Base-by-base conservation (phyloP, 176 grass and related monocot genomes). In the Coix lacrymajobi region DNA sequence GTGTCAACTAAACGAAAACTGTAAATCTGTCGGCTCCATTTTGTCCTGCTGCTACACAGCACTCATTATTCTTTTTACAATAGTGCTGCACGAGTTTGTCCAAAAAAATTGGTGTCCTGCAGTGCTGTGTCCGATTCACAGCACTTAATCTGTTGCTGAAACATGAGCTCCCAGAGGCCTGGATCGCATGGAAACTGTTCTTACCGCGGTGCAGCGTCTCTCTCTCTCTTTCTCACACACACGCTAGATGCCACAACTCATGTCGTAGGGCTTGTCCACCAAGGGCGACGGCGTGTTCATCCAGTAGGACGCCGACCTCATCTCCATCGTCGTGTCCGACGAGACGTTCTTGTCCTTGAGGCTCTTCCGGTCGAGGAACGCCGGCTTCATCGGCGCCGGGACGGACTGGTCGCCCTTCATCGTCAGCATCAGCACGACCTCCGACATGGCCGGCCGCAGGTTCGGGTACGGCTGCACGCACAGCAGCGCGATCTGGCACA, bases 331-430 rank as follows among this genome's bases (percentile, higher is more conserved):
- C 30, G 84, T 87, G 39, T 90, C 74, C 4, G 81, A 75, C 17
- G 48, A n/a, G 7, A 4, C 37, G 62, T 87, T 82, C 68, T 62
- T 90, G 84, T 86, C 60, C 31, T 48, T 69, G 74, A 87, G 84
- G 39, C 13, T 90, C 69, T 90, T 90, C 88, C 88, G 14, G 80
- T 79, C 88, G 11, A 90, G 84, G 68, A 90, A 90, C 48, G 84
- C 88, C 19, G 88, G 88, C 75, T 79, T 79, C 20, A 62, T 37
- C 0, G 88, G 88, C 25, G 84, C 60, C 6, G 84, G 84, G 67
- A 87, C 43, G 80, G 75, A 40, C 75, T 79, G 88, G 0, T 79
- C 75, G 25, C 48, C 20, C 79, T 90, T 90, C 80, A 87, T 87
- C 44, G 80, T 79, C 75, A 90, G 80, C 88, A 79, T 87, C 68